A percentile compares a stretch with the other conserved stretches of the same genome.
phyloP scores from a whole-genome alignment of 495 filamentous ascomycete species.

The Podospora australis region DNA sequence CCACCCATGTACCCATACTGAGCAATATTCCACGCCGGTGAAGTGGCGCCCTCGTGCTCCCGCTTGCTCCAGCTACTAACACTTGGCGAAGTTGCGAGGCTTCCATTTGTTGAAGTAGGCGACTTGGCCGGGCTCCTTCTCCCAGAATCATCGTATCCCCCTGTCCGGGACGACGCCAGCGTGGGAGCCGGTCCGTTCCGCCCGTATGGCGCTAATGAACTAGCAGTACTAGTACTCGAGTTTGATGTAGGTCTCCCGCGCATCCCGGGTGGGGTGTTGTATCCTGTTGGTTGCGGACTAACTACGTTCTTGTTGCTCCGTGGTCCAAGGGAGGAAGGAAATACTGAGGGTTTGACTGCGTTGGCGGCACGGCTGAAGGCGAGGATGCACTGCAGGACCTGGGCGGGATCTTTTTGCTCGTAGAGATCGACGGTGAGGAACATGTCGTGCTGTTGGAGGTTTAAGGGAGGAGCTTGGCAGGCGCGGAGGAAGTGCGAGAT shows the following conservation, averaged over 20 bases:
- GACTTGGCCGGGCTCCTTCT: constrained; percentile 58
- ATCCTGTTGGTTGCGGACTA: constrained; percentile 66
- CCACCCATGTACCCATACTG: constrained; percentile 99
- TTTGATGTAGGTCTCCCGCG: constrained; percentile 53
- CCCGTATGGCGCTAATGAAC: constrained; percentile 49
- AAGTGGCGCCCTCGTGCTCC: constrained; percentile 68
- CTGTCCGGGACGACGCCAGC: constrained; percentile 40
- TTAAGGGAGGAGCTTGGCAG: constrained; percentile 75
- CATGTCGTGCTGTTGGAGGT: constrained; percentile 85
- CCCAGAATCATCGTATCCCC: constrained; percentile 43
- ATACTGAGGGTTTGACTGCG: constrained; percentile 63
- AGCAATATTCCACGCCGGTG: constrained; percentile 96
- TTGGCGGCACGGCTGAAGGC: constrained; percentile 88
- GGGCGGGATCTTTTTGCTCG: constrained; percentile 92
- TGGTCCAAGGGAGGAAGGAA: constrained; percentile 66
- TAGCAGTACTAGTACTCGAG: constrained; percentile 64
- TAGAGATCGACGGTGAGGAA: constrained; percentile 97
- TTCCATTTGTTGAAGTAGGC: constrained; percentile 31
- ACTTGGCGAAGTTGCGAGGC: constrained; percentile 27
- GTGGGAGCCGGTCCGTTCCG: constrained; percentile 20
- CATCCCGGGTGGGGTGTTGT: constrained; percentile 39
- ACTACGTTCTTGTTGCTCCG: constrained; percentile 52
- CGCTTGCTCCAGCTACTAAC: constrained; percentile 90
- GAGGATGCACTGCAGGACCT: constrained; percentile 87
- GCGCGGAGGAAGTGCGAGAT: constrained; percentile 93